Base-by-base conservation (phyloP, 2,329 filamentous ascomycete genomes). In the Intubia oerlemansii region DNA sequence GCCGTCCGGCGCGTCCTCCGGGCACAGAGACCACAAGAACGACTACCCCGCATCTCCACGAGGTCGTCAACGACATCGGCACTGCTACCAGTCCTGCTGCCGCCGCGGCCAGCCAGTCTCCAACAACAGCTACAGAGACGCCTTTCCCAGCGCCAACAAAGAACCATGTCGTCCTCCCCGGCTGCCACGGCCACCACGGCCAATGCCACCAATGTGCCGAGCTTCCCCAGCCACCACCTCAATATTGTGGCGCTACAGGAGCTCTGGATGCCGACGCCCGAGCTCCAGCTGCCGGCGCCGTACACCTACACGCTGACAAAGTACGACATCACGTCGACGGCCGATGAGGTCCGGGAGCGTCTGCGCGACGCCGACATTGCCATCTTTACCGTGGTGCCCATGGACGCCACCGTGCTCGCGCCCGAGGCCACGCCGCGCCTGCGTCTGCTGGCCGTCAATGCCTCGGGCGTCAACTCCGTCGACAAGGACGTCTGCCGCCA, bases 351-450 rank as follows among this genome's bases (percentile, higher is more conserved):
- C 5, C 34, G 40, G 5, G 39, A 39, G 24, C 39, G 50, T 22
- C 44, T 54, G 20, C 19, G 28, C 6, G 45, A 49, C 29, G 51
- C 51, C 18, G 44, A 49, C 32, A 41, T 57, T 6, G 36, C 49
- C 8, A 43, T 55, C 29, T 39, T 42, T 22, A 50, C 46, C 1
- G 35, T 46, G 0, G 33, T 46, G 4, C 47, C 44, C 7, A 32
- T 56, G 16, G 29, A 39, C 7, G 31, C 42, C 10, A 34, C 28
- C 7, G 34, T 31, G 14, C 42, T 39, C 18, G 36, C 40, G 4
- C 33, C 33, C 5, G 33, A 36, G 6, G 17, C 39, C 14, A 33
- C 37, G 32, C 47, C 50, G 5, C 40, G 41, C 1, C 33, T 51
- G 27, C 44, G 43, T 11, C 37, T 44, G 21, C 38, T 46, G 15